Conservation (phyloP, 305 asterid species). For the Fraxinus xanthoxyloides region DNA sequence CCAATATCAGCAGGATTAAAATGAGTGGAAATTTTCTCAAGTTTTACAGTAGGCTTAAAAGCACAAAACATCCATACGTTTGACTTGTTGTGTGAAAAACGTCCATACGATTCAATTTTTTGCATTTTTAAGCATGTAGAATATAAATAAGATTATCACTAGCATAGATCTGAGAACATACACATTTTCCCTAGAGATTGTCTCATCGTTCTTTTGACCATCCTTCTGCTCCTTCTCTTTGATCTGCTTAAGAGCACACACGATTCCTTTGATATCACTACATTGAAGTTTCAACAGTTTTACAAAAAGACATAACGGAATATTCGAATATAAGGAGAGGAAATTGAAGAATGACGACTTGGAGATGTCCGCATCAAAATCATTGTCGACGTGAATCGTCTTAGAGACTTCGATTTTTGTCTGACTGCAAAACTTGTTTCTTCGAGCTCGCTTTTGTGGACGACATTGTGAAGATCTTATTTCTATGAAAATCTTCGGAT, state of each 20-base stretch:
- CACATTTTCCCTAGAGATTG: slow-evolving; percentile 64
- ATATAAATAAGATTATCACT: slow-evolving; percentile 12
- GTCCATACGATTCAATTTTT: too few species aligned
- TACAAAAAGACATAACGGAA: background rate
- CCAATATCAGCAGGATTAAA: too few species aligned
- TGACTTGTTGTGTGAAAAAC: too few species aligned
- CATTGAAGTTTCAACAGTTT: slow-evolving; percentile 26
- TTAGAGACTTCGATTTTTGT: slow-evolving; percentile 48
- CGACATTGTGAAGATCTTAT: slow-evolving; percentile 41
- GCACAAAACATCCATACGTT: too few species aligned
- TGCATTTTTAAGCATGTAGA: background rate
- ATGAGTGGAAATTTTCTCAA: too few species aligned
- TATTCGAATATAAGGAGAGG: slow-evolving; percentile 5
- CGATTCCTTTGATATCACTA: slow-evolving; percentile 79
- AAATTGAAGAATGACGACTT: slow-evolving; percentile 35
- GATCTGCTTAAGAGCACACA: slow-evolving; percentile 88
- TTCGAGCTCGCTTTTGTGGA: slow-evolving; percentile 49
- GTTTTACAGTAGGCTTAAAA: too few species aligned
- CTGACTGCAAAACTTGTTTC: slow-evolving; percentile 50
- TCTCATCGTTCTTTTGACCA: slow-evolving; percentile 85
- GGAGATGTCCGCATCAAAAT: slow-evolving; percentile 75
- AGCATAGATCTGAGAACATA: slow-evolving; percentile 5
- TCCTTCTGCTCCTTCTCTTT: slow-evolving; percentile 82
- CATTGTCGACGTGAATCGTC: slow-evolving; percentile 59
- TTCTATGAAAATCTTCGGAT: background rate